Base-by-base conservation (phyloP, 2,329 filamentous ascomycete species). In the Aaosphaeria arxii region DNA sequence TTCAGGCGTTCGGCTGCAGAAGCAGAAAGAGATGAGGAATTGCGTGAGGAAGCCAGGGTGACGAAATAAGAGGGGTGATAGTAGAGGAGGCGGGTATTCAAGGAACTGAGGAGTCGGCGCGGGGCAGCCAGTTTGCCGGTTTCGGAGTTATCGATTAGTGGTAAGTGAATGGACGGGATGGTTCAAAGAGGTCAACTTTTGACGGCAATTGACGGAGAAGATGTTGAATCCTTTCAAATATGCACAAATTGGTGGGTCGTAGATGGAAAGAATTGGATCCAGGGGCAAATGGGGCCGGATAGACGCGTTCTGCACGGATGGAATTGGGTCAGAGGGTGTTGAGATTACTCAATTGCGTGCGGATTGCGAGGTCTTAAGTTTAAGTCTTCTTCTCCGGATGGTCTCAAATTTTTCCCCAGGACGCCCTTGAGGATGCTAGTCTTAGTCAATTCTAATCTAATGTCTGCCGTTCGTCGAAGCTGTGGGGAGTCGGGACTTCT, bases 1-100 rank as follows among this genome's bases (percentile, higher is more conserved):
- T 75, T 77, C 55, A 84, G 70, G 48, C 81, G 78, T 63, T 77
- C 72, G 61, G 65, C 73, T 56, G 72, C 72, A 62, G 58, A 71
- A 69, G 33, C 33, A 36, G 33, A 36, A 9, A 72, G 72, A 62
- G 58, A 71, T 69, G 33, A 9, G n/a, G 33, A 36, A 69, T 65
- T 67, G 57, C 64, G 65, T 64, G 66, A 62, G 56, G 63, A 50
- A 49, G 57, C 52, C 57, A 58, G 33, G 50, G 46, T 55, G 56
- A 58, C 49, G 52, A 51, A 36, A 36, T 9, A 48, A 44, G 57
- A 59, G 55, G 61, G 54, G 17, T 24, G 17, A 24, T 24, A 24
- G 65, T 63, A 63, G 59, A 58, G 59, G 51, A 42, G 45, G 49
- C 62, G 59, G 62, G 50, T 54, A 55, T 54, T 61, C 49, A 60